Percentiles rank a stretch among this genome's conserved stretches.
These are phyloP conservation scores for Triangularia verruculosa DNA, from an alignment of 2,329 filamentous ascomycete genomes.

Conservation along the genomic window DNA sequence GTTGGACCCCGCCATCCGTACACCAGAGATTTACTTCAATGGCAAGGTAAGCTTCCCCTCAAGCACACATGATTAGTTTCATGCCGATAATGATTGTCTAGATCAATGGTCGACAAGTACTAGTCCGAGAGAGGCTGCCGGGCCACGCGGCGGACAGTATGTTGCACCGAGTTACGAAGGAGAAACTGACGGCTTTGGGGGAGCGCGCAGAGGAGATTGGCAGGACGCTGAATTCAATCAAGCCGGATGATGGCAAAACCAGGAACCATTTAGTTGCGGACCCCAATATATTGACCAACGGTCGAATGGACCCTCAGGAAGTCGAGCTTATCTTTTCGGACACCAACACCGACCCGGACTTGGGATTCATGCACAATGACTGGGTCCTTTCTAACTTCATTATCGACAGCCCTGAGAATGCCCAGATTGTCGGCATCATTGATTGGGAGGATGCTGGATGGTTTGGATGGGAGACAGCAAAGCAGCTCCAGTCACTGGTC, in stretches of 20 bases:
- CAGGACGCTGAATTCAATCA: slow-evolving; percentile 29
- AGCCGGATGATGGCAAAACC: slow-evolving; percentile 23
- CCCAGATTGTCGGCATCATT: slow-evolving; percentile 38
- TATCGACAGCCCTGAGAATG: slow-evolving; percentile 37
- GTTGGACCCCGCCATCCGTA: slow-evolving; percentile 31
- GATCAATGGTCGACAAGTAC: slow-evolving; percentile 36
- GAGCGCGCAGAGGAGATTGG: slow-evolving; percentile 36
- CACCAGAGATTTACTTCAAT: slow-evolving; percentile 39
- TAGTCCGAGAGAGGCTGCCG: slow-evolving; percentile 41
- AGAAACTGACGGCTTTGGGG: slow-evolving; percentile 37
- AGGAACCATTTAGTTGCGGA: slow-evolving; percentile 28
- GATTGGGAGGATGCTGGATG: slow-evolving; percentile 44
- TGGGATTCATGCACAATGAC: slow-evolving; percentile 41
- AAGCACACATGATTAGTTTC: not conserved
- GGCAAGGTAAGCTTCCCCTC: slow-evolving; percentile 34
- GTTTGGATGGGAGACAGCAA: slow-evolving; percentile 32
- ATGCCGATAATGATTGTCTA: slow-evolving; percentile 15
- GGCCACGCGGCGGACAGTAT: too few relatives aligned
- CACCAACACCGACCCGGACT: slow-evolving; percentile 25
- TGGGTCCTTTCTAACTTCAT: slow-evolving; percentile 38
- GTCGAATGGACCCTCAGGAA: slow-evolving; percentile 34
- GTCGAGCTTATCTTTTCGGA: slow-evolving; percentile 33
- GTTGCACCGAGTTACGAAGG: slow-evolving; percentile 29
- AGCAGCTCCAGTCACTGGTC: too few relatives aligned
- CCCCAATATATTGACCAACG: slow-evolving; percentile 21